Conservation (phyloP, 1,284 basidiomycete species). For the Naganishia sp. region DNA sequence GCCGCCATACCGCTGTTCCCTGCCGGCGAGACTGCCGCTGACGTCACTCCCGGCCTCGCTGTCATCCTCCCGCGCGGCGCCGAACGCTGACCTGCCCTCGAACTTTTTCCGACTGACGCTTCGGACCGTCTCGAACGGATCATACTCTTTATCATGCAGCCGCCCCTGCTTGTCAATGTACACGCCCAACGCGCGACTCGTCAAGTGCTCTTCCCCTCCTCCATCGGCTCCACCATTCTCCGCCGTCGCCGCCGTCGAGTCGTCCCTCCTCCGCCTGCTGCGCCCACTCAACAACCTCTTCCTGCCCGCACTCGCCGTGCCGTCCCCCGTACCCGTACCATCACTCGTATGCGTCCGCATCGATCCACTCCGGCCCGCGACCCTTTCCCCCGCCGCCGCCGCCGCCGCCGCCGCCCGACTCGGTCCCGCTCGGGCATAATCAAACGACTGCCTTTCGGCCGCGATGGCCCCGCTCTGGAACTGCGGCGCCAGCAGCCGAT, state of each 20-base stretch:
- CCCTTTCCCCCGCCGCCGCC: not conserved
- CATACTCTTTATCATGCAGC: conserved; percentile 53
- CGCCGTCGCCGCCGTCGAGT: no score
- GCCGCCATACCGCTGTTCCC: conserved; percentile 2
- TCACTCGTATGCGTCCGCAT: conserved; percentile 19
- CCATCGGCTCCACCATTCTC: not conserved
- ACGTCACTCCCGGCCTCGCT: conserved; percentile 33
- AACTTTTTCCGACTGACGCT: conserved; percentile 46
- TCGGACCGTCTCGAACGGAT: conserved; percentile 51
- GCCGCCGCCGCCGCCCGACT: conserved; percentile 1
- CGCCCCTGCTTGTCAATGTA: conserved; percentile 50
- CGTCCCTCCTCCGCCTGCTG: not conserved
- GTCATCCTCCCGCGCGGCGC: conserved; percentile 41
- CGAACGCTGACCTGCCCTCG: conserved; percentile 48
- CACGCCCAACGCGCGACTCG: conserved; percentile 39
- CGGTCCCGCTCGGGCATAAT: conserved; percentile 12
- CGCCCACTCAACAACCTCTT: conserved; percentile 20
- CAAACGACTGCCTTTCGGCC: conserved; percentile 28
- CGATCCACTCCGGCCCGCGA: conserved; percentile 17
- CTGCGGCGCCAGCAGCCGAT: conserved; percentile 29
- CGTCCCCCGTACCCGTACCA: conserved; percentile 11
- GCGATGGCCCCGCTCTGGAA: conserved; percentile 26
- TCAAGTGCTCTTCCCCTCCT: conserved; percentile 26
- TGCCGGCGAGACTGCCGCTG: conserved; percentile 23
- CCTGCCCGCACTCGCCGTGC: not conserved